These are phyloP conservation scores for Primulina eburnea DNA, from an alignment of 257 asterid species.

Conservation along the genomic window DNA sequence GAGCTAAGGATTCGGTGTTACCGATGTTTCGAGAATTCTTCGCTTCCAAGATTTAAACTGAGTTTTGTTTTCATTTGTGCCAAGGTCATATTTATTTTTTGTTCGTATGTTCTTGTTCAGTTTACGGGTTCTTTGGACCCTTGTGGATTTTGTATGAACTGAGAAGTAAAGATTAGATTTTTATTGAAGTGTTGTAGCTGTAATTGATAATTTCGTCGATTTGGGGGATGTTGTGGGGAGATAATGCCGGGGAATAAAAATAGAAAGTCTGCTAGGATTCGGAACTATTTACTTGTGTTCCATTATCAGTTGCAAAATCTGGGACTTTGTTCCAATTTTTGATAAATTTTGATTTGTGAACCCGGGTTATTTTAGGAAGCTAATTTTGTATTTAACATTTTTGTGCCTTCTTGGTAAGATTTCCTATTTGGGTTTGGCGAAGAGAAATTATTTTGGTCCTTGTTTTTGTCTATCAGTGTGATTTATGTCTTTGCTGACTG, in stretches of 20 bases:
- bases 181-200: conserved; percentile 15
- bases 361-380: conserved; percentile 22
- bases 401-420: conserved; percentile 18
- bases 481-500: conserved; percentile 7
- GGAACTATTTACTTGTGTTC: conserved; percentile 5
- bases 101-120: background rate
- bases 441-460: conserved; percentile 2
- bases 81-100: conserved; percentile 32
- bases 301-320: background rate
- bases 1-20: conserved; percentile 74
- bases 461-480: background rate
- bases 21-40: conserved; percentile 51
- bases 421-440: conserved; percentile 21
- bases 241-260: background rate
- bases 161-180: background rate
- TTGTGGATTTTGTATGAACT: background rate
- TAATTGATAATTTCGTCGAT: conserved; percentile 16
- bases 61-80: conserved; percentile 33
- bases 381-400: conserved; percentile 5
- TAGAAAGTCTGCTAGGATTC: conserved; percentile 17
- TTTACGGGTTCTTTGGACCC: background rate
- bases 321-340: background rate
- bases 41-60: conserved; percentile 44
- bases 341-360: conserved; percentile 17
- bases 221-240: conserved; percentile 10